Evolutionary conservation across 2,329 filamentous ascomycete genomes (phyloP).

Genomic region (Fusarium subglutinans): DNA sequence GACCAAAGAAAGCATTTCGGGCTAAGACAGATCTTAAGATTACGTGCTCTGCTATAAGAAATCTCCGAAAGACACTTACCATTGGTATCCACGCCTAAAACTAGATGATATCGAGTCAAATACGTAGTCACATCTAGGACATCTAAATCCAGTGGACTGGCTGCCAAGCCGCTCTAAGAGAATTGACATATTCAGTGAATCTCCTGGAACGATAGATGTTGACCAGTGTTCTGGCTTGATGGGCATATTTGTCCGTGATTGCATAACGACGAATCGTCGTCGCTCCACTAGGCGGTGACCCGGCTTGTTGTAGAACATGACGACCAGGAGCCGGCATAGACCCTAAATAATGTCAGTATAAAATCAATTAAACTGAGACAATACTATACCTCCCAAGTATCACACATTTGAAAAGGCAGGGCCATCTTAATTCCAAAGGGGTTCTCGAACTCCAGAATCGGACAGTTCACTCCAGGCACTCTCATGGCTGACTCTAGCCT

Average conservation of each 20-base stretch:
- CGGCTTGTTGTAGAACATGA: not conserved
- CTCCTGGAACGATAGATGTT: not conserved
- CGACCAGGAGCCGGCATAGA: not conserved
- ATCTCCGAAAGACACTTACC: not conserved
- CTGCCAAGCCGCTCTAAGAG: fast-evolving
- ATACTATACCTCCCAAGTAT: not conserved
- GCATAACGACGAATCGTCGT: not conserved
- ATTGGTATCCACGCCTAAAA: not conserved
- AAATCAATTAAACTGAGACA: too few species aligned
- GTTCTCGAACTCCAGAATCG: not conserved
- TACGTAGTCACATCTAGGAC: not conserved
- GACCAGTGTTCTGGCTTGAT: not conserved
- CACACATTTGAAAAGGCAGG: not conserved
- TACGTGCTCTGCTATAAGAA: too few species aligned
- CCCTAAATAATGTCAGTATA: not conserved
- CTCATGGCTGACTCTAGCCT: not conserved
- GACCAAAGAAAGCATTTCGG: not conserved
- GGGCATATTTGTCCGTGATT: not conserved
- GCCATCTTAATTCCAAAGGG: not conserved
- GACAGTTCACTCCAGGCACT: not conserved
- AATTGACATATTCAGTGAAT: not conserved
- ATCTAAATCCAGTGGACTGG: not conserved
- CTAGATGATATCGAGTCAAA: not conserved
- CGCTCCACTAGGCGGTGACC: not conserved
- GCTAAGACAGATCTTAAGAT: too few species aligned